Evolutionary conservation across 2,329 filamentous ascomycete genomes (phyloP), one percentile per base, ranked within the genome.

Genomic region (Fusarium cyanostomum): DNA sequence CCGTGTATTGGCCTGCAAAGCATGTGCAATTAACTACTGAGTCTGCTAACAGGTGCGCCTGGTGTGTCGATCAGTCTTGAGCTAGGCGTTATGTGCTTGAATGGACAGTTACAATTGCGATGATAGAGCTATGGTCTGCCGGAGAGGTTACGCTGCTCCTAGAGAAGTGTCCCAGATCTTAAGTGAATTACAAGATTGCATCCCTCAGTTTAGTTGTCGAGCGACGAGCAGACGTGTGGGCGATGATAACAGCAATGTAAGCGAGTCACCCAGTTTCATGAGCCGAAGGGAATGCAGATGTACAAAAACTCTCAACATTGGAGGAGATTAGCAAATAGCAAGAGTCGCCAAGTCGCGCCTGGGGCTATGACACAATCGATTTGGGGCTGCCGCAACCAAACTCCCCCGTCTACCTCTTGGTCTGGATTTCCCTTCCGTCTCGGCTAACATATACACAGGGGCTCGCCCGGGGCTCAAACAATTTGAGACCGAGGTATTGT

Each of bases 381-480:
- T 72, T 66, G 68, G 64, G 64, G 64, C 64, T 70, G 71, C 65
- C 69, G 67, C 67, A 67, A 68, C 69, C 68, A 72, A 71, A 65
- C 66, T 67, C 68, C 67, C 59, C 65, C 50, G 51, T 74, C 72
- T 72, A 73, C 64, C 69, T 70, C 66, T 67, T 64, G 63, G 66
- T 69, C 62, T 64, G 59, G 62, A 60, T 66, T 56, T 64, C 62
- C 57, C 59, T 63, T 69, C 68, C 53, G 63, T 69, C 61, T 71
- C 64, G 59, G 42, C 58, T 73, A 77, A 74, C 74, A 77, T 78
- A 71, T 79, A 77, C 77, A 79, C 72, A 63, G 57, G 63, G 56
- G 53, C 62, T 67, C 51, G 58, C 66, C 66, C 55, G 52, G 57
- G 49, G 55, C 55, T 66, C 56, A 61, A 64, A 62, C 49, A 59